These are phyloP conservation scores for Fusarium keratoplasticum DNA, from an alignment of 2,329 filamentous ascomycete genomes.

Conservation along the genomic window DNA sequence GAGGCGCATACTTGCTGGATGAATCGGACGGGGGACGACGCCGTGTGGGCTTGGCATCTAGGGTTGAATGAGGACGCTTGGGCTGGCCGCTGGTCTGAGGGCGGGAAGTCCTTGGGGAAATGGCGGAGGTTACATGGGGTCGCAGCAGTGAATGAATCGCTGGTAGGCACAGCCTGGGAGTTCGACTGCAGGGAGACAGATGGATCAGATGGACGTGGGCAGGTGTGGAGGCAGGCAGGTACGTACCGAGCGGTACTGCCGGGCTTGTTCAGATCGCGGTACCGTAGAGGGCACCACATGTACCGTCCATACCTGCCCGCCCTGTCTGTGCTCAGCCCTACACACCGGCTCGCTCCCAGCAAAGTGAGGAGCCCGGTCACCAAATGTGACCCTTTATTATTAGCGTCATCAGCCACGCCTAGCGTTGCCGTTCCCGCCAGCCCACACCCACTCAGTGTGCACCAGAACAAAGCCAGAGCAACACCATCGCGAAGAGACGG, in stretches of 20 bases:
- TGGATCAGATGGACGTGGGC: neutral
- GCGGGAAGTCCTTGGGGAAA: slow-evolving; percentile 8
- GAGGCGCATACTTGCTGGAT: slow-evolving; percentile 20
- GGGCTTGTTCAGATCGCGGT: slow-evolving; percentile 19
- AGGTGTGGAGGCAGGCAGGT: neutral
- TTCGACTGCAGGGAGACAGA: slow-evolving; percentile 14
- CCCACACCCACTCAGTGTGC: slow-evolving; percentile 30
- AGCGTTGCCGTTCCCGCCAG: slow-evolving; percentile 42
- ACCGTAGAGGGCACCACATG: slow-evolving; percentile 10
- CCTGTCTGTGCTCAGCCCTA: slow-evolving; percentile 46
- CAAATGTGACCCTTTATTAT: slow-evolving; percentile 41
- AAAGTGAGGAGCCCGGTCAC: slow-evolving; percentile 20
- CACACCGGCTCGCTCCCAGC: slow-evolving; percentile 33
- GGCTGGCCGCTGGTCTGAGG: slow-evolving; percentile 31
- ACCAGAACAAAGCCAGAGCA: slow-evolving; percentile 3
- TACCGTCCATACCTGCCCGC: slow-evolving; percentile 23
- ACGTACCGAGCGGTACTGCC: slow-evolving; percentile 18
- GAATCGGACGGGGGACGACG: slow-evolving; percentile 3
- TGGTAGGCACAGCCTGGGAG: slow-evolving; percentile 29
- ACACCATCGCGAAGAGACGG: slow-evolving; percentile 30
- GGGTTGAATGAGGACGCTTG: slow-evolving; percentile 18
- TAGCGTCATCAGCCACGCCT: slow-evolving; percentile 45
- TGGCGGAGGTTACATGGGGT: slow-evolving; percentile 16
- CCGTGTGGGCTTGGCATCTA: slow-evolving; percentile 27
- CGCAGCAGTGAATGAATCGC: neutral